Conservation (phyloP, 2,329 filamentous ascomycete genomes). For the Parastagonospora nodorum region DNA sequence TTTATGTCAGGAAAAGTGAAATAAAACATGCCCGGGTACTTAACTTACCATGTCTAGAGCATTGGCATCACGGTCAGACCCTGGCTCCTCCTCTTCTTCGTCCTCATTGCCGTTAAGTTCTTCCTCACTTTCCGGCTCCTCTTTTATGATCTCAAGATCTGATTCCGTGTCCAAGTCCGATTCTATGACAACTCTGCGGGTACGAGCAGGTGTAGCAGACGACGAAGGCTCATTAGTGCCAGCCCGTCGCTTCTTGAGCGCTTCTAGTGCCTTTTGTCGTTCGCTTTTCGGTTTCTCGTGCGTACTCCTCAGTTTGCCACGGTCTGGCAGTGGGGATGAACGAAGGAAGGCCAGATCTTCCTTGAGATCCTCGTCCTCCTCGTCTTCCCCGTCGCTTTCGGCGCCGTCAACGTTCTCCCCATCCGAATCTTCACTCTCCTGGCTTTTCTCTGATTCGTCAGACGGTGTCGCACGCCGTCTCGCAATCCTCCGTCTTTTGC, state of each 20-base stretch:
- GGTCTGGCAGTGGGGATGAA: constrained; percentile 38
- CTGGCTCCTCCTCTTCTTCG: constrained; percentile 31
- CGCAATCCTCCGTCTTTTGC: neutral
- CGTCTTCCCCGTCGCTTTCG: constrained; percentile 6
- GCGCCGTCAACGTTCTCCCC: neutral
- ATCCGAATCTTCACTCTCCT: neutral
- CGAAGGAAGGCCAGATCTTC: constrained; percentile 53
- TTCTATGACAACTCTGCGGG: constrained; percentile 25
- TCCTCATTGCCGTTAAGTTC: constrained; percentile 19
- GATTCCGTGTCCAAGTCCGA: constrained; percentile 31
- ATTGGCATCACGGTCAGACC: constrained; percentile 29
- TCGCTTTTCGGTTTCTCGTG: constrained; percentile 38
- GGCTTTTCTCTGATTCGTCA: constrained; percentile 9
- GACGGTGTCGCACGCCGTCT: neutral
- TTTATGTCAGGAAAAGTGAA: neutral
- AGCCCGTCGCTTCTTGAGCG: constrained; percentile 49
- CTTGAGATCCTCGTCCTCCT: constrained; percentile 31
- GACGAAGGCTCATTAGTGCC: constrained; percentile 34
- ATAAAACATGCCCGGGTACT: neutral
- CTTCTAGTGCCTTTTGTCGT: constrained; percentile 51
- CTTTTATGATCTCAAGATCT: constrained; percentile 41
- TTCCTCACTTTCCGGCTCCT: constrained; percentile 31
- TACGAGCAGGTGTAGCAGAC: constrained; percentile 28
- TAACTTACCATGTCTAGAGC: constrained; percentile 49
- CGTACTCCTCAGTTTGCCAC: constrained; percentile 29